These are phyloP conservation scores for Blepharisma stoltei DNA, from an alignment of 73 alveolate species.

Conservation along the genomic window DNA sequence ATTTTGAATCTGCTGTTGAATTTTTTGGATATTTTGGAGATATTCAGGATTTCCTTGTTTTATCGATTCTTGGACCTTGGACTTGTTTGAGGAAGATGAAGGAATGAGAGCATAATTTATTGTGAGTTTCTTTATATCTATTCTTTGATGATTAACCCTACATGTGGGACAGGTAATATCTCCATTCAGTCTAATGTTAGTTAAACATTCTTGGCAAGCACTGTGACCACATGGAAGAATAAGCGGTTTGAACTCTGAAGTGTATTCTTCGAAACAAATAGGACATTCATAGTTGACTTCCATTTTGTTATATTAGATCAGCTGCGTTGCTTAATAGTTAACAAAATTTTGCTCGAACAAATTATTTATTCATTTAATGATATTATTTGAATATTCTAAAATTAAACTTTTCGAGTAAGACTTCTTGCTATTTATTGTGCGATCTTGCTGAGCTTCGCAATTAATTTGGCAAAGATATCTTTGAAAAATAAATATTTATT, in stretches of 20 bases:
- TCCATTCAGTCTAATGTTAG: neutral
- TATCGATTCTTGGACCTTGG: neutral
- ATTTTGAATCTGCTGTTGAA: neutral
- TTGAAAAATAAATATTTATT: too few species aligned
- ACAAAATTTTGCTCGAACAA: too few species aligned
- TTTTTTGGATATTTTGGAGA: neutral
- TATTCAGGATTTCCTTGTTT: neutral
- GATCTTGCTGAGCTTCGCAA: too few species aligned
- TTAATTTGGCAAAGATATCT: too few species aligned
- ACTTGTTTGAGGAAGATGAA: neutral
- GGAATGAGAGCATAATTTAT: neutral
- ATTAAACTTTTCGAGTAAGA: too few species aligned
- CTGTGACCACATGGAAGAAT: slow-evolving; percentile 19
- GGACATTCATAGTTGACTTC: neutral
- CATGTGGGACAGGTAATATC: neutral
- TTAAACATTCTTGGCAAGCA: neutral
- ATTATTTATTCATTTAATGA: too few species aligned
- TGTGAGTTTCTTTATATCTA: neutral
- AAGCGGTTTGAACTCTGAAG: slow-evolving; percentile 3
- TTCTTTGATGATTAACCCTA: neutral
- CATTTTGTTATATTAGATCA: neutral
- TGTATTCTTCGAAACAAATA: neutral
- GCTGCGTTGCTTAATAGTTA: too few species aligned
- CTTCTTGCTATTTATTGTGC: too few species aligned
- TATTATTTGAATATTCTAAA: too few species aligned